Evolutionary conservation across 495 filamentous ascomycete species (phyloP), one percentile per base, ranked within the genome.

Genomic region (Tuber indicum): DNA sequence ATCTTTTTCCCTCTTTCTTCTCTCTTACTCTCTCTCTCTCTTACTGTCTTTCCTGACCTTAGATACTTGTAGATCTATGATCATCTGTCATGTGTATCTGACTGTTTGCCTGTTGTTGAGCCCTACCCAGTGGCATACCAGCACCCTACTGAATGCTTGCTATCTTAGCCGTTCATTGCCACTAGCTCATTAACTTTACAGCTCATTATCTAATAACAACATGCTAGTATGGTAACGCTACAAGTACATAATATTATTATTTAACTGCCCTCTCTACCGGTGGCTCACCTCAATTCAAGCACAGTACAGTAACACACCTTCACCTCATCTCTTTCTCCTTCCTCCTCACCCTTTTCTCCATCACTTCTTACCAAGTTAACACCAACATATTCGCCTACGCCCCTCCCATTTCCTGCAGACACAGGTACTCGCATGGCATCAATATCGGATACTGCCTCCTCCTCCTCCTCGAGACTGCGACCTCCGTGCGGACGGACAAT

Each of bases 401-500:
- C 58, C 58, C 58, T 66, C 58, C 58, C 26, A 36, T 66, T 66
- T 66, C 58, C 58, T 66, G 58, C 26, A 36, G 58, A 66, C 32
- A 49, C 46, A n/a, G 21, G 23, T 19, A 66, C 58, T 32, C 12
- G 58, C 32, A 66, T 26, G 17, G 58, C 58, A 66, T 66, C 58
- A 36, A 17, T 14, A 66, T 12, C 26, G 16, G 58, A 66, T 36
- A 17, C 17, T 66, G 58, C 17, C 17, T 66, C 32, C 58, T 66
- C 17, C 36, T 26, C 17, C 17, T 66, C 32, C 58, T 66, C 58
- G 58, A 66, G 58, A 66, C 58, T 36, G 58, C 58, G 58, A 66
- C 58, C 58, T 36, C 58, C 58, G 58, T 66, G 58, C 58, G 58
- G 58, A 36, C 58, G 58, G 58, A 36, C 58, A 66, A 66, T 66